Percentiles rank a stretch among this genome's conserved stretches.
These are phyloP conservation scores for Articulospora tetracladia DNA, from an alignment of 495 filamentous ascomycete species.

Conservation along the genomic window DNA sequence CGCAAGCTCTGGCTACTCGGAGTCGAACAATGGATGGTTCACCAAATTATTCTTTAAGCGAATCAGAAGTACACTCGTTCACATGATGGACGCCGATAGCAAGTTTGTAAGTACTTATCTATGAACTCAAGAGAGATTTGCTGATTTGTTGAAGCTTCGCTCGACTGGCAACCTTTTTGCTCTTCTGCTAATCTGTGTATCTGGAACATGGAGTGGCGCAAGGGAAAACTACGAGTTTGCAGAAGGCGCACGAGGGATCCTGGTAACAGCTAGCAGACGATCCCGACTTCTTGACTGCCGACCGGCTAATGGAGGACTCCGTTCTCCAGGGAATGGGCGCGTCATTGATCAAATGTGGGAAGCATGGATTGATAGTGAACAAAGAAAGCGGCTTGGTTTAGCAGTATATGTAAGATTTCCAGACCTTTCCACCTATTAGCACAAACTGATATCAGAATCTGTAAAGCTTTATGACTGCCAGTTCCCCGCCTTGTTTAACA, in stretches of 20 bases:
- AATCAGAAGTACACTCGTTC: background rate
- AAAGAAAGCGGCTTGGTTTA: background rate
- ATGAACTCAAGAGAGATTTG: background rate
- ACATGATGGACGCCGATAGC: background rate
- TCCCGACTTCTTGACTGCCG: background rate
- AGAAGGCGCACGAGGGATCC: background rate
- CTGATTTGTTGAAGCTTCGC: background rate
- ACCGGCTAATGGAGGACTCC: background rate
- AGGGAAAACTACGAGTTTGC: conserved; percentile 1
- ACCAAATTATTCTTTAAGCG: background rate
- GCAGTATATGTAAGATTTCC: too few relatives aligned
- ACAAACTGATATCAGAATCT: too few relatives aligned
- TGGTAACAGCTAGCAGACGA: background rate
- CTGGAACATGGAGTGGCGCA: background rate
- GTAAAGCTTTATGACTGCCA: conserved; percentile 3
- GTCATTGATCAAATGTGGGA: background rate
- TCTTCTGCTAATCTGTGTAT: background rate
- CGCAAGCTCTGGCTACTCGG: background rate
- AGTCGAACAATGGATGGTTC: background rate
- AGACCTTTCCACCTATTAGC: too few relatives aligned
- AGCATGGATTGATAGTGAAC: background rate
- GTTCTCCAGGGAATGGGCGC: too few relatives aligned
- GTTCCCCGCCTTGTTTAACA: background rate
- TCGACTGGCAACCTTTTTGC: background rate
- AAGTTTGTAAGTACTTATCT: background rate